phyloP scores from a whole-genome alignment of 2,329 filamentous ascomycete genomes.

The Pseudogymnoascus verrucosus region DNA sequence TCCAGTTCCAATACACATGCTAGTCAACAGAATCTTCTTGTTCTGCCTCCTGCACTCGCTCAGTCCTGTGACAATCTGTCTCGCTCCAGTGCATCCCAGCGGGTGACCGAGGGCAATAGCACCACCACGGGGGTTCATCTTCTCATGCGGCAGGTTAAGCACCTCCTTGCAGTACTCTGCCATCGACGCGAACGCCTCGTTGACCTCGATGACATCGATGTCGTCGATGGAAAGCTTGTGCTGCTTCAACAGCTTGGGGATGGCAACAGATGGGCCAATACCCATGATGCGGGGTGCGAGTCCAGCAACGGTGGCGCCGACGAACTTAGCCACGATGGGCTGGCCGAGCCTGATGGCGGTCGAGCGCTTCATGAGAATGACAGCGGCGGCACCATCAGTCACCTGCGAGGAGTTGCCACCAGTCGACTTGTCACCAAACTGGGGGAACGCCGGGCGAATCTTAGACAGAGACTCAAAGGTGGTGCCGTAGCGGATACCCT shows the following conservation, averaged over 20 bases:
- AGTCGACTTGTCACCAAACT: constrained; percentile 79
- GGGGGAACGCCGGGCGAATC: constrained; percentile 82
- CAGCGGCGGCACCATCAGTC: constrained; percentile 84
- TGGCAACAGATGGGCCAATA: constrained; percentile 69
- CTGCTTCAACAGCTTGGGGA: constrained; percentile 76
- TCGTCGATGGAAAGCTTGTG: constrained; percentile 72
- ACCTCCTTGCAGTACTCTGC: constrained; percentile 82
- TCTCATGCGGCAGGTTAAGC: constrained; percentile 61
- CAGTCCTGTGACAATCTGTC: constrained; percentile 83
- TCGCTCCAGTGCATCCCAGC: constrained; percentile 66
- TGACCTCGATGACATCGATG: constrained; percentile 85
- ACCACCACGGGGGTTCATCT: constrained; percentile 75
- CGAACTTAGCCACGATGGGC: constrained; percentile 90
- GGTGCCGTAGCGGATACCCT: constrained; percentile 85
- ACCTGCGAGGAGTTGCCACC: constrained; percentile 93
- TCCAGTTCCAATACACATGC: constrained; percentile 74
- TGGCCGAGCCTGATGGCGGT: constrained; percentile 80
- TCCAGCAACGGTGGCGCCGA: constrained; percentile 82
- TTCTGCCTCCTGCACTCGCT: constrained; percentile 76
- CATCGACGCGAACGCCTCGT: constrained; percentile 98
- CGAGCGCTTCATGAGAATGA: constrained; percentile 90
- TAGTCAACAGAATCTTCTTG: constrained; percentile 86
- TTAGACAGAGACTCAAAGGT: constrained; percentile 76
- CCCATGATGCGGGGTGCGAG: constrained; percentile 94
- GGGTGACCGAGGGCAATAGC: constrained; percentile 80